Percentiles rank a stretch among this genome's conserved stretches.
Conservation (phyloP, 176 grass and related monocot genomes). For the Carex kokanica region DNA sequence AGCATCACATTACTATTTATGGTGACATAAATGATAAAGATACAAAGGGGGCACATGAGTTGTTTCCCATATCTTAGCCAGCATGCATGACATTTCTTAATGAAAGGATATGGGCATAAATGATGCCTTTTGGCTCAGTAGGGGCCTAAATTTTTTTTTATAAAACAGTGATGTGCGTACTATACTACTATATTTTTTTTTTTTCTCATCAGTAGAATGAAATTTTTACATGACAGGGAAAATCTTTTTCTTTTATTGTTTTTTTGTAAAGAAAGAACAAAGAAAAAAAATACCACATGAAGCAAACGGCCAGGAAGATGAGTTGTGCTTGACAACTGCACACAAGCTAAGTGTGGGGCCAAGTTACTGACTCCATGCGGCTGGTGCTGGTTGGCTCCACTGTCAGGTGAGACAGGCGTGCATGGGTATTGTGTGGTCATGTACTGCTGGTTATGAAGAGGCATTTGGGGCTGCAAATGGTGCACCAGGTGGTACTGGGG, state of each 20-base stretch:
- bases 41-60: neutral
- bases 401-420: conserved; percentile 45
- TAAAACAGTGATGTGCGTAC: neutral
- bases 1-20: conserved; percentile 12
- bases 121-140: neutral
- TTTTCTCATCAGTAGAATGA: neutral
- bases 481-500: conserved; percentile 50
- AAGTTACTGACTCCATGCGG: conserved; percentile 24
- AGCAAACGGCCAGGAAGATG: conserved; percentile 57
- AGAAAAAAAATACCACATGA: conserved; percentile 53
- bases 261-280: neutral
- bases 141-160: neutral
- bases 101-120: conserved; percentile 3
- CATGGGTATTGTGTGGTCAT: conserved; percentile 51
- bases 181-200: neutral
- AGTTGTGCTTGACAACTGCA: conserved; percentile 41
- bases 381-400: conserved; percentile 45
- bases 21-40: neutral
- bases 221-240: neutral
- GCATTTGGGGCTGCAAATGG: conserved; percentile 49
- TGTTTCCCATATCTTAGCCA: conserved; percentile 3
- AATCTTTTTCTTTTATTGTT: neutral
- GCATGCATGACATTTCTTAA: neutral
- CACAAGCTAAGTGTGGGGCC: conserved; percentile 48
- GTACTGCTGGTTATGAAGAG: conserved; percentile 64